Percentiles rank a stretch among this genome's conserved stretches.
These are phyloP conservation scores for Vicia sativa DNA, from an alignment of 306 rosid species.

Conservation along the genomic window DNA sequence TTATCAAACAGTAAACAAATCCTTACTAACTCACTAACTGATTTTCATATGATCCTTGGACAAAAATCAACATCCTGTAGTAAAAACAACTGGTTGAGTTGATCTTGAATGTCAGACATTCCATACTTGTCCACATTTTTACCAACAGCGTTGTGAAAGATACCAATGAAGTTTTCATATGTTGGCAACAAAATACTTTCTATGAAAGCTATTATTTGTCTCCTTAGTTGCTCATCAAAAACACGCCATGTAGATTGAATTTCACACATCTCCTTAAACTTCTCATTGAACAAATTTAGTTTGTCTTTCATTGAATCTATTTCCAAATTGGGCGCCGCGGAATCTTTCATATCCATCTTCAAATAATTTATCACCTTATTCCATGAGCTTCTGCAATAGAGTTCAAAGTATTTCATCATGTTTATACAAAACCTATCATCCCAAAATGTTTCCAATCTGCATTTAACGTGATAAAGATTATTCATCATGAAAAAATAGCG, in stretches of 20 bases:
- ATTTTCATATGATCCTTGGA: too few relatives aligned
- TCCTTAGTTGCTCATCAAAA: neutral
- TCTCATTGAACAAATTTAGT: neutral
- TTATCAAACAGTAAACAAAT: too few relatives aligned
- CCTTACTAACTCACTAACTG: too few relatives aligned
- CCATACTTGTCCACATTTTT: too few relatives aligned
- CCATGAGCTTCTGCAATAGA: conserved; percentile 67
- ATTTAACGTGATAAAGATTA: conserved; percentile 42
- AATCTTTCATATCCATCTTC: conserved; percentile 47
- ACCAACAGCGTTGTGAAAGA: conserved; percentile 53
- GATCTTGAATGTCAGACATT: too few relatives aligned
- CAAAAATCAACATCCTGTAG: too few relatives aligned
- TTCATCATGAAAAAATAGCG: conserved; percentile 66
- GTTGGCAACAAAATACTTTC: conserved; percentile 55
- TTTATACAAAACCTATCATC: conserved; percentile 55
- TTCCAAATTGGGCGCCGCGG: conserved; percentile 40
- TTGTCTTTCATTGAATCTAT: conserved; percentile 47
- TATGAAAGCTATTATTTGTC: neutral
- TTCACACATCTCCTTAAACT: neutral
- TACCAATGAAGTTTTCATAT: conserved; percentile 60
- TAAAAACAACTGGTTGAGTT: too few relatives aligned
- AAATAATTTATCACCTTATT: conserved; percentile 48
- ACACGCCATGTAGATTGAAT: neutral
- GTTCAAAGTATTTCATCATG: conserved; percentile 42
- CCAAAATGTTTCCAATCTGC: conserved; percentile 50